A percentile compares a stretch with the other conserved stretches of the same genome.
phyloP scores from a whole-genome alignment of 1,284 basidiomycete genomes.

The Trichosporon coremiiforme region DNA sequence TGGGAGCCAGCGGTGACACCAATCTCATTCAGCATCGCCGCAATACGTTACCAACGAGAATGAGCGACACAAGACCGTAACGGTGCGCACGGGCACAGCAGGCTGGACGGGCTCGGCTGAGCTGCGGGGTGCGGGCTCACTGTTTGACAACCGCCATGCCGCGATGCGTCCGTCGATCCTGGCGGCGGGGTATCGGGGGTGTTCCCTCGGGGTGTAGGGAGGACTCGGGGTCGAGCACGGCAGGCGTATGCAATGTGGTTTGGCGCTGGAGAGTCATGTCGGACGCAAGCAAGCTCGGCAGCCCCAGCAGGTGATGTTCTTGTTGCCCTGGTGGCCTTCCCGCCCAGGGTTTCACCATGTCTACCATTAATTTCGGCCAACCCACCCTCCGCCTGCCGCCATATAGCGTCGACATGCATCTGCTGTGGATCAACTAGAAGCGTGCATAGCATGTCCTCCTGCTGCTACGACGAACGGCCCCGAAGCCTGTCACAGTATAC shows the following conservation, averaged over 20 bases:
- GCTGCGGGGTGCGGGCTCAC: background rate
- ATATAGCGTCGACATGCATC: background rate
- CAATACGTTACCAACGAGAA: background rate
- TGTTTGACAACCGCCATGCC: background rate
- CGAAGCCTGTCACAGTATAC: background rate
- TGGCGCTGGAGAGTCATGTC: background rate
- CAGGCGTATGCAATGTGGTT: background rate
- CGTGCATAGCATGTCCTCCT: background rate
- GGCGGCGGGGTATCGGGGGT: background rate
- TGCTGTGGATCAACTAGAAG: background rate
- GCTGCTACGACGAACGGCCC: background rate
- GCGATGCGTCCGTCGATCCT: background rate
- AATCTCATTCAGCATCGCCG: background rate
- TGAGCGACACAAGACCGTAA: background rate
- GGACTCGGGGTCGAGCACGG: background rate
- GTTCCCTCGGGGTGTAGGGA: background rate
- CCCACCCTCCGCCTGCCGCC: background rate
- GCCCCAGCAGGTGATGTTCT: background rate
- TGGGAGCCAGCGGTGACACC: background rate
- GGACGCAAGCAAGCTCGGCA: background rate
- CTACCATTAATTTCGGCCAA: background rate
- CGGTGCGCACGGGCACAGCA: background rate
- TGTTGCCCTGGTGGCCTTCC: constrained; percentile 15
- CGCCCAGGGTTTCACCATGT: background rate
- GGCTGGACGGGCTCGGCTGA: background rate